These are phyloP conservation scores for Neopestalotiopsis sp. DNA, from an alignment of 2,329 filamentous ascomycete genomes.

Conservation along the genomic window DNA sequence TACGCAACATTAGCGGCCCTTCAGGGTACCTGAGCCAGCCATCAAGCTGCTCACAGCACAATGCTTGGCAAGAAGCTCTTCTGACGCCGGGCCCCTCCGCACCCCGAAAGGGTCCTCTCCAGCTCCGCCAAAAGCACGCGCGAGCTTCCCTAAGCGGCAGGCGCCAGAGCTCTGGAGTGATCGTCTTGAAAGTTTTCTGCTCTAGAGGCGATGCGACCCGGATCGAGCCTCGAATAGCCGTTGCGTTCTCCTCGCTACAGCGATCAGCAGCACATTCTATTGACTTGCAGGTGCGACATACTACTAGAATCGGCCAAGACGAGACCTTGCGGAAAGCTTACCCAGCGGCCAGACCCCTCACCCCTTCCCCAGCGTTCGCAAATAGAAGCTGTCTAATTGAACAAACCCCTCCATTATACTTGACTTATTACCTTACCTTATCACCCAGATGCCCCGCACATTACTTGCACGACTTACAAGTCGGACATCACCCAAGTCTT, in stretches of 20 bases:
- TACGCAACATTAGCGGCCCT: no score
- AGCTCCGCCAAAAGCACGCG: neutral
- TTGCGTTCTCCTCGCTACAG: neutral
- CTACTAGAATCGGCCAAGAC: neutral
- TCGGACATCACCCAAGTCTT: slow-evolving; percentile 18
- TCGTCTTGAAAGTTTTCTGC: no score
- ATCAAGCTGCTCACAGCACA: neutral
- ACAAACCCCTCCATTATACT: neutral
- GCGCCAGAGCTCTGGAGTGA: neutral
- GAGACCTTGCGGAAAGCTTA: neutral
- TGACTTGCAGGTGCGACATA: neutral
- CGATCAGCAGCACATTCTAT: neutral
- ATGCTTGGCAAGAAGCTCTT: no score
- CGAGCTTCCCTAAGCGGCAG: slow-evolving; percentile 7
- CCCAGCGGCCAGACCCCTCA: neutral
- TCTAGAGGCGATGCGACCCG: neutral
- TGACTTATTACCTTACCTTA: slow-evolving; percentile 11
- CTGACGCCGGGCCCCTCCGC: slow-evolving; percentile 21
- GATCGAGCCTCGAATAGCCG: slow-evolving; percentile 8
- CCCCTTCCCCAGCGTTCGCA: neutral
- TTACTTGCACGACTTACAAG: slow-evolving; percentile 22
- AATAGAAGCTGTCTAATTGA: slow-evolving; percentile 14
- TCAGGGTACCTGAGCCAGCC: no score
- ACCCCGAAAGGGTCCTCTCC: neutral
- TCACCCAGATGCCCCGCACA: slow-evolving; percentile 29